phyloP scores from a whole-genome alignment of 1,284 basidiomycete species.

The Ceratobasidium sp. region DNA sequence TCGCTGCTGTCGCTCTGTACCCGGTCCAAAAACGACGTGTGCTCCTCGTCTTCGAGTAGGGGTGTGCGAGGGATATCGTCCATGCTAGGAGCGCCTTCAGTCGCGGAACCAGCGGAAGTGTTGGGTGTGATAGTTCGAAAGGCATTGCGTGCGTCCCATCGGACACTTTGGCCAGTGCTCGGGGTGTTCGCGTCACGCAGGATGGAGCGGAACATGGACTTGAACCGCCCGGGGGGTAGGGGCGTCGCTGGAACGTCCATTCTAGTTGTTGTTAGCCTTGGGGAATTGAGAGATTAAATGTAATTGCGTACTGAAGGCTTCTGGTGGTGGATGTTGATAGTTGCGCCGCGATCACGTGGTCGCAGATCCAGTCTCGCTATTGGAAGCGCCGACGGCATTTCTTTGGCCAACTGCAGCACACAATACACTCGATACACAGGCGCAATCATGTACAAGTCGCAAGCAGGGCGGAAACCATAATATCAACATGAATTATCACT shows the following conservation, averaged over 20 bases:
- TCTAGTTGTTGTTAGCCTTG: neutral
- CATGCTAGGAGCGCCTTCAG: neutral
- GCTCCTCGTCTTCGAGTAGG: conserved; percentile 37
- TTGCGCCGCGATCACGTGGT: conserved; percentile 22
- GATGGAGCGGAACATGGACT: conserved; percentile 68
- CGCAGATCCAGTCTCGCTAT: no score
- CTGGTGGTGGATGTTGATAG: conserved; percentile 17
- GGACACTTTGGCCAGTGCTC: conserved; percentile 78
- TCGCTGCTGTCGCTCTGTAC: conserved; percentile 34
- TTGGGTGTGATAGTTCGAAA: conserved; percentile 74
- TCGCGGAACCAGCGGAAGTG: conserved; percentile 58
- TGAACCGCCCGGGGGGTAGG: conserved; percentile 17
- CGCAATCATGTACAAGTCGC: no score
- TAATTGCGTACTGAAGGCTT: neutral
- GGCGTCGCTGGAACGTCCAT: conserved; percentile 39
- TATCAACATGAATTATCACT: no score
- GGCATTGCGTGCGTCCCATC: conserved; percentile 77
- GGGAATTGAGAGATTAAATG: neutral
- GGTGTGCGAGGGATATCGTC: conserved; percentile 8
- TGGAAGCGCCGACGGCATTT: neutral
- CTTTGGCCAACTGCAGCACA: no score
- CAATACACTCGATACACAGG: no score
- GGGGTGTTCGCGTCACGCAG: conserved; percentile 76
- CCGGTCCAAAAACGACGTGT: conserved; percentile 36
- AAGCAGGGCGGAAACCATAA: no score